Evolutionary conservation across 2,329 filamentous ascomycete species (phyloP), one percentile per base, ranked within the genome.

Genomic region (Trichophyton schoenleinii): DNA sequence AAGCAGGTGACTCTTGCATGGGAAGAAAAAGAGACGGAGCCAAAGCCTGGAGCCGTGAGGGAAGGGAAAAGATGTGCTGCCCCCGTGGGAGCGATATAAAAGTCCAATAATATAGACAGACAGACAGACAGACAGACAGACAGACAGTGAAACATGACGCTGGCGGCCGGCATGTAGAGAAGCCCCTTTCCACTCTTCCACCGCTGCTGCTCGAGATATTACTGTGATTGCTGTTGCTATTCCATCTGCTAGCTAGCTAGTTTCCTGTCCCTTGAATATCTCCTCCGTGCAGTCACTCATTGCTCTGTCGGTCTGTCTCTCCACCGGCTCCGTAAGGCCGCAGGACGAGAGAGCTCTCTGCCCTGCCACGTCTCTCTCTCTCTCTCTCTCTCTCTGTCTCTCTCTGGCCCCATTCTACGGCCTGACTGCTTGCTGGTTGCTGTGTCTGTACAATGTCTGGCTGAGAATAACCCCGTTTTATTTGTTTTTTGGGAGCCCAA

Each of bases 271-370:
- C 28, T 31, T 28, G 9, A 38, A 38, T 9, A 13, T 38, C 34
- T 38, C 48, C 13, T 31, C 5, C 15, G 28, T n/a, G 13, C 18
- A 28, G 15, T 36, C 20, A 53, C 31, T 31, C 18, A 18, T 44
- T 46, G 46, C 57, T 31, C 57, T 59, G 48, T 53, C 36, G 34
- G 48, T 46, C 34, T 13, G 11, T 36, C 48, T 57, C 59, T 48
- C 62, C 63, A 60, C 65, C 64, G 15, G 60, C 64, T 41, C 60
- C 57, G 48, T 57, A 44, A 61, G 64, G 63, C 64, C 66, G 65
- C 66, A 28, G 18, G n/a, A 13, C 3, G 25, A 20, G 8, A 13
- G 25, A 20, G 8, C n/a, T 36, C 49, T 55, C 25, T 44, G 15
- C n/a, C 41, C 41, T 25, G 44, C 46, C 31, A 31, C 34, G 34